Evolutionary conservation across 2,329 filamentous ascomycete genomes (phyloP), one percentile per base, ranked within the genome.

Genomic region (Exophiala spinifera): DNA sequence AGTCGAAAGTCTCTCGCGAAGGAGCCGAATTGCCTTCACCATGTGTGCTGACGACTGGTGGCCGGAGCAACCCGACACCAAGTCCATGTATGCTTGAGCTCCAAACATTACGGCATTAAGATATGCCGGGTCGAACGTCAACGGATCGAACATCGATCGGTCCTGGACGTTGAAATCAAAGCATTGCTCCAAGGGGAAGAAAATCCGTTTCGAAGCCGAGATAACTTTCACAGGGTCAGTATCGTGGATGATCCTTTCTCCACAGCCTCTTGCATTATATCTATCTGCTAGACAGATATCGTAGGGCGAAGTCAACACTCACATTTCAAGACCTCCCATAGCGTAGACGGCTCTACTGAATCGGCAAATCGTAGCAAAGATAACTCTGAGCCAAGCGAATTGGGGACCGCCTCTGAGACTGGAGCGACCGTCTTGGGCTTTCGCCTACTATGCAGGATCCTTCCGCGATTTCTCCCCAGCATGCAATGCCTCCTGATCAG

Each of bases 401-500:
- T 42, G 33, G 44, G 51, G n/a, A 53, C 21, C 19, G 23, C n/a
- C n/a, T n/a, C 23, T 25, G 23, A 25, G 23, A 40, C 3, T 20
- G n/a, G 33, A 15, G 31, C 45, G 28, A 36, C 19, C n/a, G 8
- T 43, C 21, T 43, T 42, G 25, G 15, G 48, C 11, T n/a, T 43
- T n/a, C 44, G 44, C 21, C 44, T 31, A 31, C 19, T 42, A 21
- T 25, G 15, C 44, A 42, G 21, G n/a, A 43, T 42, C 46, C 64
- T 71, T 14, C 69, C 70, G 20, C 63, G 64, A 51, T 75, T 75
- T 56, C 72, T 75, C 4, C 72, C 73, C n/a, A 68, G 65, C 74
- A 75, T 76, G 2, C 74, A 72, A 66, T 73, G 69, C 54, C 69
- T 71, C 46, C 71, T 66, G 61, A 73, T 74, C 23, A 72, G 54